phyloP scores from a whole-genome alignment of 495 filamentous ascomycete genomes.

The Tuber calosporum region DNA sequence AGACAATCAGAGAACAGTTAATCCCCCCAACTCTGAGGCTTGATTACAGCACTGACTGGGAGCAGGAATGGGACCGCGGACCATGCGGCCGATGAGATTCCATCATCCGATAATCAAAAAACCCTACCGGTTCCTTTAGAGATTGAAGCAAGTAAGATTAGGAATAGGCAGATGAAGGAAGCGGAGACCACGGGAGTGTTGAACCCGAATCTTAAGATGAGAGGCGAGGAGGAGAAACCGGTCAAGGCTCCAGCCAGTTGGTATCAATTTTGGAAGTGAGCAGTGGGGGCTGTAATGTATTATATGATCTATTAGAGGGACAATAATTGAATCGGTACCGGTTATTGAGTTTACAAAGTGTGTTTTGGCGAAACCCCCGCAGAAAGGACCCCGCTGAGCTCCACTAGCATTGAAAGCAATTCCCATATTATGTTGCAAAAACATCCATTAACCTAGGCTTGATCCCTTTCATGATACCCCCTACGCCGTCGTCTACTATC shows the following conservation, averaged over 20 bases:
- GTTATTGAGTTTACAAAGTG: background rate
- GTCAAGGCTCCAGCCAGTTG: background rate
- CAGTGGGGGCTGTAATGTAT: background rate
- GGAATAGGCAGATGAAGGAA: background rate
- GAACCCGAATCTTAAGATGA: background rate
- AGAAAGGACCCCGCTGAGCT: background rate
- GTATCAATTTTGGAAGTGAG: background rate
- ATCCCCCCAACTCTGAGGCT: background rate
- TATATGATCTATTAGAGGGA: background rate
- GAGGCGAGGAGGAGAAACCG: background rate
- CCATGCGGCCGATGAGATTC: background rate
- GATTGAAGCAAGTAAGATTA: background rate
- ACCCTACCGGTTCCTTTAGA: background rate
- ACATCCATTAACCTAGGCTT: background rate
- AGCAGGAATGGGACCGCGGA: background rate
- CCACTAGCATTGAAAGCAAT: background rate
- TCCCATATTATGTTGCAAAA: background rate
- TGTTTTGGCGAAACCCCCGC: background rate
- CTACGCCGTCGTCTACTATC: background rate
- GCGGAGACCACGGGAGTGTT: background rate
- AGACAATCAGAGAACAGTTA: constrained; percentile 20
- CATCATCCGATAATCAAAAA: background rate
- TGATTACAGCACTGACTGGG: background rate
- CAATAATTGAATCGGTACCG: background rate
- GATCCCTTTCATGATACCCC: background rate